Base-by-base conservation (phyloP, 1,284 basidiomycete species). In the Fereydounia khargensis region DNA sequence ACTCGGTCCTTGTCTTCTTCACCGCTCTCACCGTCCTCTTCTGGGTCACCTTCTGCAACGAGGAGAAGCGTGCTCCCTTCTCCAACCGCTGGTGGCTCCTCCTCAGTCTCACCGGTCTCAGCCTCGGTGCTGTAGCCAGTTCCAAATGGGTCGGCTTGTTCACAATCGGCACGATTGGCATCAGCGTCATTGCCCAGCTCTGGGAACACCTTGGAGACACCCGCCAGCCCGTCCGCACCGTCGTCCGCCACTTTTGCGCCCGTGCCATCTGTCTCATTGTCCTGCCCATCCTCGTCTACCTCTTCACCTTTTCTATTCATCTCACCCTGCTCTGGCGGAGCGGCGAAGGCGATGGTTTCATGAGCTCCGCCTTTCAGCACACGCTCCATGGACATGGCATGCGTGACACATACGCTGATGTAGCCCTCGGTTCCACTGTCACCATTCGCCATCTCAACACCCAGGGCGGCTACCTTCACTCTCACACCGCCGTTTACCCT, bases 91-190 rank as follows among this genome's bases (percentile, higher is more conserved):
- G 95, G 94, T 99, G 95, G 95, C 80, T 81, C 0, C 94, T 90
- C 85, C 85, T 98, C 18, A 78, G 82, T n/a, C 81, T 95, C 31
- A 88, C 89, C 0, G 95, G 95, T 27, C 79, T 91, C 16, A 84
- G 85, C 0, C 84, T 99, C 16, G 95, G 95, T 33, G 89, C 91
- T 1, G 91, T 95, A 30, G 84, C 88, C 34, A 88, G 86, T 69
- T 91, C 89, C 79, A 99, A 98, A 78, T 98, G 95, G 95, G 94
- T 98, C 41, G 95, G 95, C 6, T 81, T 99, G 24, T 97, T 99
- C 79, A 98, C 92, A n/a, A 91, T 98, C 64, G 91, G 92, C 6
- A 94, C 92, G 4, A 79, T 98, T 44, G 95, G 94, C 13, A 72
- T 88, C 20, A 85, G 85, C 60, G 95, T 91, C 1, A 69, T 98